Conservation (phyloP, 1,139 yeast genomes). For the Blastobotrys serpentis region DNA sequence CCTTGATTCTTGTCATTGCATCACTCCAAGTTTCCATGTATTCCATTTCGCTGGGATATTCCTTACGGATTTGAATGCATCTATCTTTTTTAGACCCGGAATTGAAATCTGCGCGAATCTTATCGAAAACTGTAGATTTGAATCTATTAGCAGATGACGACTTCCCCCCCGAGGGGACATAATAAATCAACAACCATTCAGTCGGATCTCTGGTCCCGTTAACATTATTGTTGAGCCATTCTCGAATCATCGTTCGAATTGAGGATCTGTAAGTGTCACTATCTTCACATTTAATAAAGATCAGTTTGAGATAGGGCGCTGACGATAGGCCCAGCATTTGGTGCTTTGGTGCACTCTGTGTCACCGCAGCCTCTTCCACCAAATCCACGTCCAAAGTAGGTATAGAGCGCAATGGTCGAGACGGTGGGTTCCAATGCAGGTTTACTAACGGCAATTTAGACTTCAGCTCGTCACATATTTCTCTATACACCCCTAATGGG, state of each 20-base stretch:
- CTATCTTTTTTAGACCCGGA: constrained; percentile 38
- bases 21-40: constrained; percentile 52
- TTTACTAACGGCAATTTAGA: constrained; percentile 64
- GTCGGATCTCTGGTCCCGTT: constrained; percentile 46
- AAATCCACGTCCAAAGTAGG: constrained; percentile 59
- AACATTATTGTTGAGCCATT: constrained; percentile 65
- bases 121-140: constrained; percentile 60
- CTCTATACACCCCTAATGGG: constrained; percentile 69
- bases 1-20: constrained; percentile 49
- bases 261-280: constrained; percentile 74
- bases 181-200: constrained; percentile 67
- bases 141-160: constrained; percentile 44
- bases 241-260: constrained; percentile 75
- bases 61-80: constrained; percentile 38
- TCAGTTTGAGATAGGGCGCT: constrained; percentile 62
- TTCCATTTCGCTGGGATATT: constrained; percentile 41
- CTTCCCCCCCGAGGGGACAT: constrained; percentile 49
- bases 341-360: constrained; percentile 37
- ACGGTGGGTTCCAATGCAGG: constrained; percentile 71
- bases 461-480: constrained; percentile 52
- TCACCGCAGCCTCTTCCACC: constrained; percentile 58
- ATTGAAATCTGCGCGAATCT: constrained; percentile 66
- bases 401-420: constrained; percentile 65
- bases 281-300: constrained; percentile 65
- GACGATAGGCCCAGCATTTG: constrained; percentile 45